phyloP scores from a whole-genome alignment of 129 eudicot species.

The Lactuca saligna region DNA sequence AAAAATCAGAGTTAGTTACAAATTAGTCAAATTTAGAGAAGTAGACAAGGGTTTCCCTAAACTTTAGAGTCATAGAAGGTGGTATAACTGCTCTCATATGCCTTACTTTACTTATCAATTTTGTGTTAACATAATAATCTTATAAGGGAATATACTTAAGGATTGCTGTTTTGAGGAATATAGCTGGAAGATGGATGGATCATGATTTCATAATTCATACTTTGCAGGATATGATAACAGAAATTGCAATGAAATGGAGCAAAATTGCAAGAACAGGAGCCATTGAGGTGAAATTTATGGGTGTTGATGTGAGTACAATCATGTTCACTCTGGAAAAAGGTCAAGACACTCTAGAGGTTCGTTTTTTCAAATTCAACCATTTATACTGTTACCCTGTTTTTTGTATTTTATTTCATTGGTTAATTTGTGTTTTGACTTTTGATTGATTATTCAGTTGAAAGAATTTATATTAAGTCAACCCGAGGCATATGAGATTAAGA shows the following conservation, averaged over 20 bases:
- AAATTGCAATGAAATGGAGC: slow-evolving; percentile 78
- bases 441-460: slow-evolving; percentile 48
- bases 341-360: slow-evolving; percentile 85
- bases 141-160: not conserved
- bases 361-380: slow-evolving; percentile 12
- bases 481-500: slow-evolving; percentile 89
- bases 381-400: not conserved
- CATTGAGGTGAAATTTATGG: slow-evolving; percentile 68
- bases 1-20: not conserved
- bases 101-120: not conserved
- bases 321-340: slow-evolving; percentile 91
- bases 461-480: slow-evolving; percentile 72
- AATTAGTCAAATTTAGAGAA: not conserved
- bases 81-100: not conserved
- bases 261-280: slow-evolving; percentile 78
- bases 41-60: slow-evolving; percentile 5
- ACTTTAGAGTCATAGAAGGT: not conserved
- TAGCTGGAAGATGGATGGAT: slow-evolving; percentile 2
- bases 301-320: slow-evolving; percentile 79
- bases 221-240: slow-evolving; percentile 67
- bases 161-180: slow-evolving; percentile 15
- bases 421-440: slow-evolving; percentile 17
- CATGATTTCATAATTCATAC: not conserved
- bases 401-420: not conserved
- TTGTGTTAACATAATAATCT: not conserved